Base-by-base conservation (phyloP, 805 yeast genomes). In the Yarrowia osloensis region DNA sequence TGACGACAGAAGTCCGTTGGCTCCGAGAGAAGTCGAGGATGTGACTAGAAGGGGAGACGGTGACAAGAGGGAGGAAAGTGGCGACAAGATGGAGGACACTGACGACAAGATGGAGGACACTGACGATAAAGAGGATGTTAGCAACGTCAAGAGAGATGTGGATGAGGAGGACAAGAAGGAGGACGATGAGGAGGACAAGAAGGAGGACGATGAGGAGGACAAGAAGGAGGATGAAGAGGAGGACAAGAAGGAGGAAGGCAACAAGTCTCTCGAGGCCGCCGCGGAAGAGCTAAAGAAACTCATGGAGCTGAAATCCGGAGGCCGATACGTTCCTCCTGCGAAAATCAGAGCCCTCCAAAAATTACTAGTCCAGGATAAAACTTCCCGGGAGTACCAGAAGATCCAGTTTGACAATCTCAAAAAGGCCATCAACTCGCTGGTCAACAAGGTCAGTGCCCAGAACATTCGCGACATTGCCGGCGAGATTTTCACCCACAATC, bases 381-480 rank as follows among this genome's bases (percentile, higher is more conserved):
- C 74, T 11, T 73, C 81, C 3, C 74, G 77, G 54, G 85, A 81
- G 66, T 75, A 73, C 65, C 94, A 90, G 70, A 74, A 78, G 66
- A 68, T 81, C 44, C 79, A 81, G 68, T 90, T 96, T 96, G 84
- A 81, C 35, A 73, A 75, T 26, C 75, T 86, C 47, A 82, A 80
- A 69, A 79, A 80, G 67, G 70, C 76, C 2, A 80, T 90, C 42
- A 82, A 84, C 54, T 81, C 82, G 1, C 74, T 80, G 9, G 73
- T 90, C 21, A 82, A 83, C 70, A 80, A 78, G 59, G 80, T 83
- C 1, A 80, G 80, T 67, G 74, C 73, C 5, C 69, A 75, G 2
- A 88, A 88, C 69, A 74, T 90, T 29, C 81, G 81, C 66, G 77
- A 76, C 1, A 78, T 83, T 2, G 83, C 83, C 8, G 74, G 79